Percentiles rank a stretch among this genome's conserved stretches.
phyloP scores from a whole-genome alignment of 495 filamentous ascomycete genomes.

The Xylaria curta region DNA sequence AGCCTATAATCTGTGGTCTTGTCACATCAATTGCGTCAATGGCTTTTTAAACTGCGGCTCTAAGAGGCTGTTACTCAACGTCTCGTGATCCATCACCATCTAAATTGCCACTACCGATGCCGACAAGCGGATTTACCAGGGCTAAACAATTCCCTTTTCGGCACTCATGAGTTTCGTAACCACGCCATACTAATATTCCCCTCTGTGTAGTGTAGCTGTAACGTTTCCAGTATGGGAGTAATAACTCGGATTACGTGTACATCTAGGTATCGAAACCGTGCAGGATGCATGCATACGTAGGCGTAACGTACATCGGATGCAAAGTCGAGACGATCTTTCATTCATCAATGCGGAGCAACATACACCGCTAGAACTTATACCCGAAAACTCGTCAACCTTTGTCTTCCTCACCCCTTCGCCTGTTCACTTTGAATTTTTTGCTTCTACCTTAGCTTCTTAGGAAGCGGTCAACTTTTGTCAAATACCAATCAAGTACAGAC shows the following conservation, averaged over 20 bases:
- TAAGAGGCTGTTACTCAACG: constrained; percentile 2
- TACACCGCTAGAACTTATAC: constrained; percentile 14
- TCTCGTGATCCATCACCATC: constrained; percentile 16
- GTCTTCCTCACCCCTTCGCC: neutral
- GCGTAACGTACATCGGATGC: neutral
- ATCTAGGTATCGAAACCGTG: constrained; percentile 1
- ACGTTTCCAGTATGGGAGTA: neutral
- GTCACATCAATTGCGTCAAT: constrained; percentile 11
- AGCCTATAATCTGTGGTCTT: neutral
- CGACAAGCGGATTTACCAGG: constrained; percentile 10
- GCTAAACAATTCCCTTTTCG: neutral
- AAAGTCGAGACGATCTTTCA: constrained; percentile 7
- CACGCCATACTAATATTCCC: neutral
- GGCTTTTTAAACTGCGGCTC: neutral
- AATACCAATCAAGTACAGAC: neutral
- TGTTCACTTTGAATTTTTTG: neutral
- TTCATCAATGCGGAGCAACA: constrained; percentile 19
- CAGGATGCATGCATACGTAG: constrained; percentile 16
- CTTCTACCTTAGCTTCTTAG: neutral
- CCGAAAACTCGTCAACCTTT: neutral
- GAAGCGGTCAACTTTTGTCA: neutral
- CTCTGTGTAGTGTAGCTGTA: neutral
- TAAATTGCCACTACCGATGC: constrained; percentile 4
- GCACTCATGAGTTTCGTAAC: constrained; percentile 7
- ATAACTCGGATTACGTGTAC: constrained; percentile 3